Percentiles rank a stretch among this genome's conserved stretches.
Evolutionary conservation across 371 early-diverging fungal species (phyloP).

Genomic region (Basidiobolus meristosporus): DNA sequence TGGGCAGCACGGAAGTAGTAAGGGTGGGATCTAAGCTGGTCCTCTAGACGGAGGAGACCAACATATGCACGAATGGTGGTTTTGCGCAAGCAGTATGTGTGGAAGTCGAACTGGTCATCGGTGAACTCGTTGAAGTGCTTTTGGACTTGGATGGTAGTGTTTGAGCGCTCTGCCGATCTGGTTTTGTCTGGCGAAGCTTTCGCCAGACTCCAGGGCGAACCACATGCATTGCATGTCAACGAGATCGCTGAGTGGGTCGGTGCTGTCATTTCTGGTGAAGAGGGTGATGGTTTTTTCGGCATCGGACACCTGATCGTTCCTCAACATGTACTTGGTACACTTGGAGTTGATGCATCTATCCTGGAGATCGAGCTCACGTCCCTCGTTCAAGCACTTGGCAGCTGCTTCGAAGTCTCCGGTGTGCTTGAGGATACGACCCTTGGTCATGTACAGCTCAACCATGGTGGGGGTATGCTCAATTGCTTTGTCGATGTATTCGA

Average conservation of each 20-base stretch:
- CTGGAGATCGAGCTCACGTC: constrained; percentile 75
- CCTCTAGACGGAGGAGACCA: constrained; percentile 40
- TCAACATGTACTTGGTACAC: constrained; percentile 84
- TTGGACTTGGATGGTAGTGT: constrained; percentile 44
- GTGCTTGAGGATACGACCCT: constrained; percentile 89
- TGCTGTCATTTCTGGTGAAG: constrained; percentile 61
- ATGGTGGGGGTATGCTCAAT: constrained; percentile 69
- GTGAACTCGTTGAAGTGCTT: constrained; percentile 51
- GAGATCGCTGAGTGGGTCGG: constrained; percentile 60
- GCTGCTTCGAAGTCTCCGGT: constrained; percentile 54
- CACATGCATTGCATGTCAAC: constrained; percentile 83
- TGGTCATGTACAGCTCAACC: constrained; percentile 81
- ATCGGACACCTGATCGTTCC: constrained; percentile 51
- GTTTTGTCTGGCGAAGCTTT: constrained; percentile 40
- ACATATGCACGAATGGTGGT: constrained; percentile 67
- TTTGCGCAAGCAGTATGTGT: constrained; percentile 82
- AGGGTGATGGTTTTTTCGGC: constrained; percentile 68
- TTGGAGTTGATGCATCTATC: constrained; percentile 93
- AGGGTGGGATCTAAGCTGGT: constrained; percentile 42
- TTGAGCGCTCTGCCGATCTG: constrained; percentile 71
- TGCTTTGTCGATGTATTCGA: constrained; percentile 58
- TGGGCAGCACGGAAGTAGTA: constrained; percentile 58
- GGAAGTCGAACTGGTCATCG: constrained; percentile 95
- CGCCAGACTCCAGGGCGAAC: constrained; percentile 62
- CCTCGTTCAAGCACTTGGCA: constrained; percentile 54